Evolutionary conservation across 768 basidiomycete species (phyloP).

Genomic region (Steccherinum ochraceum): DNA sequence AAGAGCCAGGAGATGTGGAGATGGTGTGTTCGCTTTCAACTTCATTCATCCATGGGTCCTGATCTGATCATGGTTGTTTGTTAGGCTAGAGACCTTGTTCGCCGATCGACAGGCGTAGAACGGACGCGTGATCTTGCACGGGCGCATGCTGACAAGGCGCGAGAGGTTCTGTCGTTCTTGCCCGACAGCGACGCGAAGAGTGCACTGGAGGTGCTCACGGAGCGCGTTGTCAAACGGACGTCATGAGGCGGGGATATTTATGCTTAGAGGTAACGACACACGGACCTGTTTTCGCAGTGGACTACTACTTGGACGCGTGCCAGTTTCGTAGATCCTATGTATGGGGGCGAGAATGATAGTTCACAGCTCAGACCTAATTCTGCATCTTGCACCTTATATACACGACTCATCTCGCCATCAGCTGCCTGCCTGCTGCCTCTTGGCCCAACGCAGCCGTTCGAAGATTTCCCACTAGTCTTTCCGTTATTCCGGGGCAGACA

Average conservation of each 20-base stretch:
- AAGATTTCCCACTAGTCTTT: too few relatives aligned
- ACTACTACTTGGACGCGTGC: too few relatives aligned
- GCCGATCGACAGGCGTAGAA: constrained; percentile 65
- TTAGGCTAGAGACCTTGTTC: constrained; percentile 65
- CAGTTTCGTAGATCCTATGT: constrained; percentile 7
- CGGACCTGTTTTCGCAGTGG: not conserved
- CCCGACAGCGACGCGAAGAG: constrained; percentile 77
- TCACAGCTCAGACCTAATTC: constrained; percentile 1
- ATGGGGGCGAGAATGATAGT: constrained; percentile 4
- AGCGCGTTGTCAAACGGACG: constrained; percentile 56
- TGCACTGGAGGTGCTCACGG: constrained; percentile 69
- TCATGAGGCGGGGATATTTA: constrained; percentile 29
- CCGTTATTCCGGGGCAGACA: too few relatives aligned
- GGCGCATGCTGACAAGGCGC: constrained; percentile 71
- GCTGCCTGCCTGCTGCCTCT: not conserved
- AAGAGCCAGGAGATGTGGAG: constrained; percentile 73
- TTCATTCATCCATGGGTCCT: not conserved
- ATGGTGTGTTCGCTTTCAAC: constrained; percentile 37
- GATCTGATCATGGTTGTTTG: not conserved
- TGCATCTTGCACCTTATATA: too few relatives aligned
- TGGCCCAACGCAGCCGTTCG: not conserved
- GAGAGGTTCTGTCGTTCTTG: constrained; percentile 57
- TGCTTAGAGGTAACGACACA: constrained; percentile 11
- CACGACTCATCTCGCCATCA: not conserved
- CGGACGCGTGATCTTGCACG: constrained; percentile 74